Evolutionary conservation across 2,329 filamentous ascomycete species (phyloP).

Genomic region (Septoria petroselini): DNA sequence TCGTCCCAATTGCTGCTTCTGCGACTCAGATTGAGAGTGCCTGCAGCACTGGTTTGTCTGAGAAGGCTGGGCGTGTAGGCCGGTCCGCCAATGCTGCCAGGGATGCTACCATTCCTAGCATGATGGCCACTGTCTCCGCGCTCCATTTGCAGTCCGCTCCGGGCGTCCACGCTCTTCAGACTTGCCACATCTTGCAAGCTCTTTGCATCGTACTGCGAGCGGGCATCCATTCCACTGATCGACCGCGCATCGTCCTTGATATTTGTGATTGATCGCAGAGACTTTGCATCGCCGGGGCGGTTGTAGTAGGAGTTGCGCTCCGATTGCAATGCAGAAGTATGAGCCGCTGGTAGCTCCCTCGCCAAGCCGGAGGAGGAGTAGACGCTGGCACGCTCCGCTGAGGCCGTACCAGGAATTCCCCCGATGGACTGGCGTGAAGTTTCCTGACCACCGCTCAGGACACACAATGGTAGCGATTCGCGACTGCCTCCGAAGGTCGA

Average conservation of each 20-base stretch:
- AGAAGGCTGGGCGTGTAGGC: conserved; percentile 52
- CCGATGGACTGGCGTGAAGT: conserved; percentile 54
- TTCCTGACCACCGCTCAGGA: conserved; percentile 59
- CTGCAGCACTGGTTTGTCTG: conserved; percentile 22
- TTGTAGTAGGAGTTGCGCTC: conserved; percentile 82
- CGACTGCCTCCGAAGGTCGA: conserved; percentile 79
- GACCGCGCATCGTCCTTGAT: conserved; percentile 25
- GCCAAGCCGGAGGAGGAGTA: conserved; percentile 49
- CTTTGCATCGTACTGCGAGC: conserved; percentile 40
- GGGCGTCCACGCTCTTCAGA: conserved; percentile 65
- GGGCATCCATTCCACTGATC: conserved; percentile 38
- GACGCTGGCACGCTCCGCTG: conserved; percentile 70
- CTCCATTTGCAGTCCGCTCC: conserved; percentile 4
- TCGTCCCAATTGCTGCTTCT: conserved; percentile 24
- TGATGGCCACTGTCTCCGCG: conserved; percentile 57
- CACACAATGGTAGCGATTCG: conserved; percentile 73
- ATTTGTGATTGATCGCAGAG: conserved; percentile 34
- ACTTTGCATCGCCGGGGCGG: conserved; percentile 43
- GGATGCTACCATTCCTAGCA: conserved; percentile 75
- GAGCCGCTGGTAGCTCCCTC: conserved; percentile 47
- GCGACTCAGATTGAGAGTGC: conserved; percentile 21
- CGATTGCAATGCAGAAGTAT: conserved; percentile 61
- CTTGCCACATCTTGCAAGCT: conserved; percentile 57
- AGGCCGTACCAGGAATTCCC: conserved; percentile 47
- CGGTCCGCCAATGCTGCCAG: conserved; percentile 69